Base-by-base conservation (phyloP, 345 rosid species). In the Hevea brasiliensis region DNA sequence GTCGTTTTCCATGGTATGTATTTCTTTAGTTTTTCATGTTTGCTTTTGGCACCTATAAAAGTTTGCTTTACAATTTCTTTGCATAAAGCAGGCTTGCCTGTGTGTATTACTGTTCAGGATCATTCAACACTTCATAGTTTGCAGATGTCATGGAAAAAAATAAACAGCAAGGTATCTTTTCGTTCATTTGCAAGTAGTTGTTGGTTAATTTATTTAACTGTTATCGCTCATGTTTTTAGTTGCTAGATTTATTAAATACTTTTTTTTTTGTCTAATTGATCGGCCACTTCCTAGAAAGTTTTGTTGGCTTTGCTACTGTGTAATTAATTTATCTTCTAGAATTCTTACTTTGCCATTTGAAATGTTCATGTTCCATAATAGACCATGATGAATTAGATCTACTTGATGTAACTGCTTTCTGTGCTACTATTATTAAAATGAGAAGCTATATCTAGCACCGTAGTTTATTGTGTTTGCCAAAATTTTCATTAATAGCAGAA, bases 1-100 rank as follows among this genome's bases (percentile, higher is more conserved):
- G 76, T 89, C 69, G 95, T 94, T n/a, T 82, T 89, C 76, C 92
- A 90, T 81, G 98, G 98, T 83, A 73, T 65, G 81, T 72, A 44
- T 68, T 55, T 55, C 55, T 66, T 74, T 71, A 14, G 41, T 20
- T 61, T 60, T 80, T 24, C 23, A 51, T 57, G 44, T 60, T 32
- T 67, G 67, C 56, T 45, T 45, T 50, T 59, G 62, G 10, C 62
- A 23, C 54, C 71, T 24, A 41, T 72, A 71, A 42, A 75, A 42
- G 50, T 53, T 65, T 50, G n/a, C 47, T 45, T 56, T 27, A 53
- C 41, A 23, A 42, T 58, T 55, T 57, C 40, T 61, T 27, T 65
- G 60, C 45, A 61, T 67, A 67, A 64, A 60, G 41, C 56, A 40
- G 68, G 72, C 81, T 77, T 37, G 75, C 47, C 50, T 68, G 5